Conservation (phyloP, 2,329 filamentous ascomycete genomes). For the Fusarium globosum region DNA sequence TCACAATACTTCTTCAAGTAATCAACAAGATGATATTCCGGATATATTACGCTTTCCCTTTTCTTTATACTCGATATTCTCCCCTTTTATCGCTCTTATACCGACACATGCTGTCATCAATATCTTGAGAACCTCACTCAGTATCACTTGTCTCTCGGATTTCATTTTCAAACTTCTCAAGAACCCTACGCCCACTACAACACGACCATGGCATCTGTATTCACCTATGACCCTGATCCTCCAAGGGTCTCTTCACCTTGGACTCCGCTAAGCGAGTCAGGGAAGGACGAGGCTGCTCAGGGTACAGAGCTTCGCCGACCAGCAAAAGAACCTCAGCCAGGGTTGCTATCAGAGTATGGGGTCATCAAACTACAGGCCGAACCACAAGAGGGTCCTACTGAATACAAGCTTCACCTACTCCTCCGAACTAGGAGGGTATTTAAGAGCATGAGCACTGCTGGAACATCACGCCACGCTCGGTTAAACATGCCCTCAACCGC, state of each 20-base stretch:
- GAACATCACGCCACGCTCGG: constrained; percentile 25
- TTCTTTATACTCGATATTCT: constrained; percentile 25
- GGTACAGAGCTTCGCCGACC: constrained; percentile 39
- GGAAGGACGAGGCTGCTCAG: constrained; percentile 45
- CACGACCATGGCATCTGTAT: constrained; percentile 85
- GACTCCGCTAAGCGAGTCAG: constrained; percentile 68
- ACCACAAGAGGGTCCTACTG: constrained; percentile 91
- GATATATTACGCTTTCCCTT: constrained; percentile 29
- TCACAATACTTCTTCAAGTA: constrained; percentile 12
- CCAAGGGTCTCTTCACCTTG: constrained; percentile 92
- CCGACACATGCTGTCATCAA: constrained; percentile 22
- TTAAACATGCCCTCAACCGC: constrained; percentile 38
- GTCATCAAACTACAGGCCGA: constrained; percentile 86
- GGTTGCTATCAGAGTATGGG: constrained; percentile 68
- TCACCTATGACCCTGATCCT: constrained; percentile 91
- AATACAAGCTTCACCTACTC: constrained; percentile 95
- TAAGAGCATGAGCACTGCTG: constrained; percentile 72
- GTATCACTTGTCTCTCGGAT: not conserved
- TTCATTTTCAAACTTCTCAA: not conserved
- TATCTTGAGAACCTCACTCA: constrained; percentile 32
- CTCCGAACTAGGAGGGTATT: constrained; percentile 82
- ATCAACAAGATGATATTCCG: constrained; percentile 43
- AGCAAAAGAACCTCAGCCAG: constrained; percentile 45
- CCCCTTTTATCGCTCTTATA: constrained; percentile 15
- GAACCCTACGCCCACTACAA: not conserved